Percentiles rank a stretch among this genome's conserved stretches.
These are phyloP conservation scores for Prototheca wickerhamii DNA, from an alignment of 163 green algal species.

Conservation along the genomic window DNA sequence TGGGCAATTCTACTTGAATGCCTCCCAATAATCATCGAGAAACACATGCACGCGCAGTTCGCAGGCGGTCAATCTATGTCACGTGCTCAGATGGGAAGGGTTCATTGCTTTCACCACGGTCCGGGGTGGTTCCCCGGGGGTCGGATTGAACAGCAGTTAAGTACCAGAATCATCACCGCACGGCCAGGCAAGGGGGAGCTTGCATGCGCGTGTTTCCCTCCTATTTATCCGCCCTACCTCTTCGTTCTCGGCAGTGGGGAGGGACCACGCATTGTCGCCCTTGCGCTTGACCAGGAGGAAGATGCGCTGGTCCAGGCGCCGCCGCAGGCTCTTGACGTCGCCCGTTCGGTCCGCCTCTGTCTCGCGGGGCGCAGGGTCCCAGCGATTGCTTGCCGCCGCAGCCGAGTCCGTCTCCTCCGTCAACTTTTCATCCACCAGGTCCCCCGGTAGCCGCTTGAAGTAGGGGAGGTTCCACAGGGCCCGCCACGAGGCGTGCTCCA, in stretches of 20 bases:
- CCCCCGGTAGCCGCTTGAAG: constrained; percentile 11
- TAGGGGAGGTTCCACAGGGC: constrained; percentile 6
- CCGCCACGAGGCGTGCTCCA: constrained; percentile 18
- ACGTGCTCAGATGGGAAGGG: not conserved
- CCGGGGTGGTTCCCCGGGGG: not conserved
- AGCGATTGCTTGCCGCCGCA: not conserved
- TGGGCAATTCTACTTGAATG: not conserved
- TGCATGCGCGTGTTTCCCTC: not conserved
- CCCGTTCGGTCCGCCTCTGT: constrained; percentile 20
- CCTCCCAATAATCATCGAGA: not conserved
- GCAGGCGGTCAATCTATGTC: not conserved
- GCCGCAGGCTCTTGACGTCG: constrained; percentile 17
- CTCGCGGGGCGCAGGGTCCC: constrained; percentile 16
- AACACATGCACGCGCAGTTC: not conserved
- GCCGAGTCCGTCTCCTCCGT: constrained; percentile 1
- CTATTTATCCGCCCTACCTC: not conserved
- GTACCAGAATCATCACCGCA: not conserved
- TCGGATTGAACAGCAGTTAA: constrained; percentile 6
- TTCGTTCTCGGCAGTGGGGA: not conserved
- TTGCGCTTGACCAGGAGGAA: constrained; percentile 31
- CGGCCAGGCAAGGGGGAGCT: not conserved
- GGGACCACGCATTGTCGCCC: constrained; percentile 7
- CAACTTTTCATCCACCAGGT: constrained; percentile 9
- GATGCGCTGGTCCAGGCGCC: constrained; percentile 31
- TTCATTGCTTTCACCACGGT: not conserved